A percentile compares a stretch with the other conserved stretches of the same genome.
Evolutionary conservation across 2,329 filamentous ascomycete species (phyloP).

Genomic region (Zymoseptoria brevis): DNA sequence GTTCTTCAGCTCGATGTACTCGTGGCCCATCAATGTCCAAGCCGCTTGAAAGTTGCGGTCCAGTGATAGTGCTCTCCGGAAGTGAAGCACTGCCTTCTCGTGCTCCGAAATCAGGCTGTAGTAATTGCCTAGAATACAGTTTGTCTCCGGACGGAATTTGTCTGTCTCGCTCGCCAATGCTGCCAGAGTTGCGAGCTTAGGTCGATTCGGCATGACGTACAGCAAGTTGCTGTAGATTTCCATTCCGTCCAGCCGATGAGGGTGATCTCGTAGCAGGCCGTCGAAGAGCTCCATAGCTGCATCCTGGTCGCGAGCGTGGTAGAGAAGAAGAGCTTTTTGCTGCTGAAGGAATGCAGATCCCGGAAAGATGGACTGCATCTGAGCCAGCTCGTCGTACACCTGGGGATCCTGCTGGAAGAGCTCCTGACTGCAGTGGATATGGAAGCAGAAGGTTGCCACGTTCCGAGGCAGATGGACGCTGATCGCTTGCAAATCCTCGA

Average conservation of each 20-base stretch:
- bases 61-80: constrained; percentile 81
- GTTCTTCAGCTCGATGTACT: constrained; percentile 98
- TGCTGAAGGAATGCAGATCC: constrained; percentile 83
- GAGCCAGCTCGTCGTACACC: constrained; percentile 65
- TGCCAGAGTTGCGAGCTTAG: constrained; percentile 85
- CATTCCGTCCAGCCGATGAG: constrained; percentile 72
- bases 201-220: constrained; percentile 80
- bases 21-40: constrained; percentile 98
- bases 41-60: constrained; percentile 87
- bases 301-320: constrained; percentile 76
- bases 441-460: constrained; percentile 89
- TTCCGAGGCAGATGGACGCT: constrained; percentile 67
- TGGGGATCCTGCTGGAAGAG: constrained; percentile 77
- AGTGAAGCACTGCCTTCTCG: constrained; percentile 97
- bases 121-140: constrained; percentile 94
- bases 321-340: constrained; percentile 77
- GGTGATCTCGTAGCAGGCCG: constrained; percentile 54
- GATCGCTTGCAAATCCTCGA: constrained; percentile 62
- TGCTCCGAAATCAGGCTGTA: constrained; percentile 91
- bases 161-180: constrained; percentile 86
- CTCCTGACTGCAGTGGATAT: constrained; percentile 82
- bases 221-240: constrained; percentile 97
- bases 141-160: constrained; percentile 94
- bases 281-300: constrained; percentile 43
- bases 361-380: constrained; percentile 78